Conservation (phyloP, 1,139 yeast genomes). For the Candida dubliniensis region DNA sequence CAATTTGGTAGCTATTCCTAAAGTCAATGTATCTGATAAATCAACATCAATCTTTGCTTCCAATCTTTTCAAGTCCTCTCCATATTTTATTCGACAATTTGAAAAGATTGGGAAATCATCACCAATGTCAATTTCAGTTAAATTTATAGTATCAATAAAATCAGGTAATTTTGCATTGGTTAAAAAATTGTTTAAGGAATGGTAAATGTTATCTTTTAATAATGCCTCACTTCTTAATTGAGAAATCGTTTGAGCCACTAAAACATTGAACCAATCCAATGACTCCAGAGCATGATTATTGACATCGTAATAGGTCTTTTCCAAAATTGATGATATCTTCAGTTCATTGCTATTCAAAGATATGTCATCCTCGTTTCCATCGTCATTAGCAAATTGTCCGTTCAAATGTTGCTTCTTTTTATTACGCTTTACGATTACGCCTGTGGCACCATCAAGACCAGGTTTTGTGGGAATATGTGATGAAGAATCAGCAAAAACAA, state of each 20-base stretch:
- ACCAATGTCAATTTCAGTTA: constrained; percentile 90
- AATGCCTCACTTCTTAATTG: constrained; percentile 87
- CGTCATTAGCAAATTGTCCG: constrained; percentile 6
- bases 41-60: constrained; percentile 96
- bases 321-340: constrained; percentile 54
- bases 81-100: constrained; percentile 79
- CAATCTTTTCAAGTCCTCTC: constrained; percentile 52
- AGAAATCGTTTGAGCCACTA: constrained; percentile 86
- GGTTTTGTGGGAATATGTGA: constrained; percentile 34
- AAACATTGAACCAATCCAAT: constrained; percentile 93
- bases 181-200: constrained; percentile 62
- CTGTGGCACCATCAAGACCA: constrained; percentile 32
- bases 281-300: constrained; percentile 86
- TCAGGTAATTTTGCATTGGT: constrained; percentile 64
- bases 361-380: constrained; percentile 22
- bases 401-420: constrained; percentile 14
- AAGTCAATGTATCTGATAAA: constrained; percentile 81
- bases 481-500: constrained; percentile 74
- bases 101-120: constrained; percentile 94
- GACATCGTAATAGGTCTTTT: constrained; percentile 90
- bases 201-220: constrained; percentile 77
- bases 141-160: constrained; percentile 71
- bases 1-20: constrained; percentile 84
- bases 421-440: constrained; percentile 39
- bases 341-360: constrained; percentile 15